phyloP scores from a whole-genome alignment of 139 green algal species.

The Monoraphidium neglectum region DNA sequence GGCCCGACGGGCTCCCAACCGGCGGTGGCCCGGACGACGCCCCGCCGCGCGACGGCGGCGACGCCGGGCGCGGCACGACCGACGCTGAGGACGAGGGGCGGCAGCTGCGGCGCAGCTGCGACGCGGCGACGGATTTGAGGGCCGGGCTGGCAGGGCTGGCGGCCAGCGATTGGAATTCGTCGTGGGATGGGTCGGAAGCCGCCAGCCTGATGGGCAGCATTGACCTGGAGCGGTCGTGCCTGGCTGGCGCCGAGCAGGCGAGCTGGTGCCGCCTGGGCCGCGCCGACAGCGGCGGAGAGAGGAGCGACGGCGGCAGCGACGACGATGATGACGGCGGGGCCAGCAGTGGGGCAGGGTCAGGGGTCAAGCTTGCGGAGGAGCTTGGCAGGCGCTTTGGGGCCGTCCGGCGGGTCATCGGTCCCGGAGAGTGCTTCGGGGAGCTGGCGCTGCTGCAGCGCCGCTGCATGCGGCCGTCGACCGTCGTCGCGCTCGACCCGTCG shows the following conservation, averaged over 20 bases:
- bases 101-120: no score
- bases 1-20: no score
- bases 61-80: no score
- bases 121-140: no score
- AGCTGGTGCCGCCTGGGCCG: background rate
- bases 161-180: background rate
- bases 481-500: slow-evolving; percentile 4
- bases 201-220: slow-evolving; percentile 15
- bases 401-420: slow-evolving; percentile 12
- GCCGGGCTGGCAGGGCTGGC: no score
- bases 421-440: slow-evolving; percentile 36
- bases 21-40: no score
- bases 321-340: no score
- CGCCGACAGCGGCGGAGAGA: background rate
- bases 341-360: no score
- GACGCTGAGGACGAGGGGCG: no score
- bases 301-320: background rate
- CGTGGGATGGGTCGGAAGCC: slow-evolving; percentile 10
- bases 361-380: no score
- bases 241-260: background rate
- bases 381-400: slow-evolving; percentile 12
- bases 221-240: background rate
- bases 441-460: slow-evolving; percentile 24
- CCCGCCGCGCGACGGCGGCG: no score
- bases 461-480: slow-evolving; percentile 19